Base-by-base conservation (phyloP, 2,329 filamentous ascomycete genomes). In the Colletotrichum magnum region DNA sequence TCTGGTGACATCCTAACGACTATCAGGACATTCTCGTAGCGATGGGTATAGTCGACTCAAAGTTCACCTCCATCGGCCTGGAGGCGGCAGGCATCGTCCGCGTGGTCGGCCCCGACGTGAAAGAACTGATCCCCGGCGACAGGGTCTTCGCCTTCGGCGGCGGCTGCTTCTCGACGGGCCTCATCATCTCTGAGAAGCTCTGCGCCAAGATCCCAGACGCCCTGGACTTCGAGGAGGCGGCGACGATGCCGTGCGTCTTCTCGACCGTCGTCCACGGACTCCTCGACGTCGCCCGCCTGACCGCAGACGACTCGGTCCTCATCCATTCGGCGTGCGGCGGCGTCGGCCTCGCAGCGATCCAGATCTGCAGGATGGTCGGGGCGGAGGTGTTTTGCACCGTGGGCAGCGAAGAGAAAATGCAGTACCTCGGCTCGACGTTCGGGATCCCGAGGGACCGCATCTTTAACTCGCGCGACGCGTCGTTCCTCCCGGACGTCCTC, bases 301-400 rank as follows among this genome's bases (percentile, higher is more conserved):
- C 73, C 68, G 16, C 68, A 64, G 6, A 71, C 0, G 62, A 78
- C n/a, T 67, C 60, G 1, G 71, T 79, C 1, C 72, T 80, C 2
- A 74, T 79, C 24, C 77, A 79, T 53, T 71, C 73, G 1, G 77
- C 73, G 4, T 71, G 71, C 9, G 77, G 76, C 5, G 74, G 75
- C 5, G 73, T 77, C 2, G 78, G 78, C 2, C 68, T 74, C 18
- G 74, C 74, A 1, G 76, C 76, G 5, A 53, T 78, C 1, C 66
- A 73, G 68, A 58, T 81, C 28, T 74, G 73, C 1, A 72, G 73
- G 18, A 73, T 75, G 70, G 62, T 75, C 0, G 79, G 76, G 3
- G 79, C 79, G 1, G 75, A 80, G 28, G 72, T 83, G 6, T 82
- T 76, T 58, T 73, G 72, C 5, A 82, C 80, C 0, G 79, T 80